phyloP scores from a whole-genome alignment of 176 grass and related monocot species.

The Oryza officinalis region DNA sequence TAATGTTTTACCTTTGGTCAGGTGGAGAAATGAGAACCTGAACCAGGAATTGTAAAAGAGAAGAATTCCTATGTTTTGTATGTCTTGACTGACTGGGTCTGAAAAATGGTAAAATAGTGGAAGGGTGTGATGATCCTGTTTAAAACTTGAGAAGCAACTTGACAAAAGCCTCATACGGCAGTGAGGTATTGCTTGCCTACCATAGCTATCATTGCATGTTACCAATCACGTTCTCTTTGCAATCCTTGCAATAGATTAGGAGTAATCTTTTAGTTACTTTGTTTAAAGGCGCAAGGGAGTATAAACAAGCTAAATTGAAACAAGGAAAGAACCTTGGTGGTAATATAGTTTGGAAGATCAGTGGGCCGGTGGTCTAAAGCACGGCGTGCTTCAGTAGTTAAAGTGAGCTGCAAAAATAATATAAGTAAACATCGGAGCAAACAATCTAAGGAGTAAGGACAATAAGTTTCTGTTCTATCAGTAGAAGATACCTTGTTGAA shows the following conservation, averaged over 20 bases:
- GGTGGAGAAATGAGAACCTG: neutral
- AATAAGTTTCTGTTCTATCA: neutral
- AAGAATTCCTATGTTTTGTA: slow-evolving; percentile 21
- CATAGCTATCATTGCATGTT: slow-evolving; percentile 34
- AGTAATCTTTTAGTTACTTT: slow-evolving; percentile 33
- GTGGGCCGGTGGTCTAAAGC: slow-evolving; percentile 24
- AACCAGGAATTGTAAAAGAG: slow-evolving; percentile 32
- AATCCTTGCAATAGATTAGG: slow-evolving; percentile 69
- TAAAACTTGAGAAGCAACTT: neutral
- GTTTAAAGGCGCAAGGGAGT: neutral
- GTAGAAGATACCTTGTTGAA: slow-evolving; percentile 67
- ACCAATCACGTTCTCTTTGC: slow-evolving; percentile 76
- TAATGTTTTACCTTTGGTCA: slow-evolving; percentile 40
- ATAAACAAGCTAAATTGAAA: slow-evolving; percentile 10
- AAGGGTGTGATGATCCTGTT: neutral
- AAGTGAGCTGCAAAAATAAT: slow-evolving; percentile 57
- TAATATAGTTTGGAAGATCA: slow-evolving; percentile 38
- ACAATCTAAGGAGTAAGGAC: neutral
- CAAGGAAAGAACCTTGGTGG: slow-evolving; percentile 56
- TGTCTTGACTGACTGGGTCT: slow-evolving; percentile 20
- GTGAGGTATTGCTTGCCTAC: slow-evolving; percentile 24
- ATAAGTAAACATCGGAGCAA: neutral
- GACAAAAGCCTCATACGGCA: neutral
- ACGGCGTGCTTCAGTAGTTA: slow-evolving; percentile 36
- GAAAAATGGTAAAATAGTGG: slow-evolving; percentile 12